Percentiles rank a stretch among this genome's conserved stretches.
phyloP scores from a whole-genome alignment of 1,139 yeast genomes.

The Candida sp. region DNA sequence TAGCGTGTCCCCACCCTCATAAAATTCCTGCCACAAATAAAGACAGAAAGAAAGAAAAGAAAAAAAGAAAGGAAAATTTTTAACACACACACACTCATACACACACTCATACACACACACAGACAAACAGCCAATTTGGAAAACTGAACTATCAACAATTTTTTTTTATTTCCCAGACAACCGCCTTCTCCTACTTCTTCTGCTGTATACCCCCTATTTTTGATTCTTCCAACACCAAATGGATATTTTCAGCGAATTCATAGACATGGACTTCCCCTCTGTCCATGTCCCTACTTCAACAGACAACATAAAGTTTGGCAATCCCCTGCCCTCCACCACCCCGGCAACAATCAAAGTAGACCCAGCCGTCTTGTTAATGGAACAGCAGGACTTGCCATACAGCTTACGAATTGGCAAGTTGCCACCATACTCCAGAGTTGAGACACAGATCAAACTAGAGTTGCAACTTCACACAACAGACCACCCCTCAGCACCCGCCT shows the following conservation, averaged over 20 bases:
- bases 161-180: too few species aligned
- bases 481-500: constrained; percentile 1
- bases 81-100: background rate
- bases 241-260: constrained; percentile 1
- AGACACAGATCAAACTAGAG: constrained; percentile 87
- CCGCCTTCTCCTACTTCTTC: background rate
- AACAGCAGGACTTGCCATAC: constrained; percentile 55
- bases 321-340: constrained; percentile 41
- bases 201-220: background rate
- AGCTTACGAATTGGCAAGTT: constrained; percentile 60
- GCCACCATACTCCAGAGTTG: constrained; percentile 87
- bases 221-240: background rate
- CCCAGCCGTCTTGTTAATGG: constrained; percentile 41
- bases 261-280: constrained; percentile 1
- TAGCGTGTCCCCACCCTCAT: background rate
- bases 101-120: background rate
- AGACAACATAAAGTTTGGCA: constrained; percentile 51
- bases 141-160: too few species aligned
- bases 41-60: background rate
- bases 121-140: too few species aligned
- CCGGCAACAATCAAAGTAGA: constrained; percentile 37
- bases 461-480: constrained; percentile 47
- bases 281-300: constrained; percentile 1
- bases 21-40: background rate
- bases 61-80: background rate